A percentile compares a stretch with the other conserved stretches of the same genome.
Conservation (phyloP, 83 land plant species). For the Thuja plicata region DNA sequence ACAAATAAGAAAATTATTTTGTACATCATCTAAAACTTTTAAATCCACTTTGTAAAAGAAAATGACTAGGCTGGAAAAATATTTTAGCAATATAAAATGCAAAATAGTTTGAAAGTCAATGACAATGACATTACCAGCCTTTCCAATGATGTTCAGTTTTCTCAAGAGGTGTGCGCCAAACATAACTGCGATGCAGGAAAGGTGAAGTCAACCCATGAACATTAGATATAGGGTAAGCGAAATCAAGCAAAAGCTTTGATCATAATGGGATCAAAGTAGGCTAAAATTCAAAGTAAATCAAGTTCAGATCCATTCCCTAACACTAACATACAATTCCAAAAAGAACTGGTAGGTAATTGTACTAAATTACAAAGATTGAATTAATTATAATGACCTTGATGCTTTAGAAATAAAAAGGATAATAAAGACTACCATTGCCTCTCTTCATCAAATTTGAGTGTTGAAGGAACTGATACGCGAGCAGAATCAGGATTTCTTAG, state of each 20-base stretch:
- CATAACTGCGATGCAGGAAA: conserved; percentile 56
- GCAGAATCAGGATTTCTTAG: conserved; percentile 93
- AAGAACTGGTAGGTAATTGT: background rate
- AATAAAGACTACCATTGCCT: conserved; percentile 15
- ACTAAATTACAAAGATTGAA: background rate
- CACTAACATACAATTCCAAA: background rate
- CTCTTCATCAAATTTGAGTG: conserved; percentile 43
- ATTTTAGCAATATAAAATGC: background rate
- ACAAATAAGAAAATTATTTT: background rate
- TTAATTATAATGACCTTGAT: background rate
- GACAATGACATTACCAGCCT: conserved; percentile 67
- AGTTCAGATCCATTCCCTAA: background rate
- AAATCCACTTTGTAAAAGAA: background rate
- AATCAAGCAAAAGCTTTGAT: background rate
- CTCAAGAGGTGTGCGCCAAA: conserved; percentile 70
- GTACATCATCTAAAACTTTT: background rate
- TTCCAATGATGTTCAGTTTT: conserved; percentile 85
- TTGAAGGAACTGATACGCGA: conserved; percentile 84
- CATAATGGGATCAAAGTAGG: background rate
- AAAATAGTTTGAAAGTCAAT: background rate
- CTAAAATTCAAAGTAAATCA: background rate
- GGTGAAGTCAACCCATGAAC: background rate
- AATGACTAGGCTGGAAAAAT: background rate
- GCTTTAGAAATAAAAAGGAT: background rate
- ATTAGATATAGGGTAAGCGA: background rate